Conservation (phyloP, 2,329 filamentous ascomycete genomes). For the Trichoderma lentiforme region DNA sequence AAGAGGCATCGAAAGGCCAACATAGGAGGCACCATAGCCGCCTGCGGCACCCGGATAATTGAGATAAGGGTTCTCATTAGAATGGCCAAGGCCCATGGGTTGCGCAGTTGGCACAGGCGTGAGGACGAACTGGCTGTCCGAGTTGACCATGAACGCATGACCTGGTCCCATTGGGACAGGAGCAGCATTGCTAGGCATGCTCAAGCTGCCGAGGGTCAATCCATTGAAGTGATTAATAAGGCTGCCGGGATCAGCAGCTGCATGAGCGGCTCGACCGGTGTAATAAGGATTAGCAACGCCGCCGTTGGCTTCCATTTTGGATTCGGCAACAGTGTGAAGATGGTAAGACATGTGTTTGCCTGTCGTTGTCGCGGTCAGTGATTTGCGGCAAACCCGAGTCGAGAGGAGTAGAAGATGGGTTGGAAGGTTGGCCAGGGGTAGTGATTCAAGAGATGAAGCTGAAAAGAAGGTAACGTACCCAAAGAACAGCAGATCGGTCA, state of each 20-base stretch:
- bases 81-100: conserved; percentile 35
- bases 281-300: conserved; percentile 33
- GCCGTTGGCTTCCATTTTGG: conserved; percentile 36
- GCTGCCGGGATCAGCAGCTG: conserved; percentile 30
- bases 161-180: conserved; percentile 34
- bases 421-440: too few species aligned
- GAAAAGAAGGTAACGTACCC: conserved; percentile 25
- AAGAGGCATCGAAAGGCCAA: conserved; percentile 37
- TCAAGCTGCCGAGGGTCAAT: conserved; percentile 37
- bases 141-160: conserved; percentile 36
- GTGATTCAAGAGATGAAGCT: not conserved
- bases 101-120: conserved; percentile 36
- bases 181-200: conserved; percentile 31
- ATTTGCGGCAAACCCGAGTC: not conserved
- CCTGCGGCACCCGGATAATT: conserved; percentile 31
- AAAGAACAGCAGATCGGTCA: conserved; percentile 34
- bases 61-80: conserved; percentile 34
- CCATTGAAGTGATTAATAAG: conserved; percentile 37
- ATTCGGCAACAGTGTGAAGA: conserved; percentile 28
- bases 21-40: conserved; percentile 38
- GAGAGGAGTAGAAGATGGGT: not conserved
- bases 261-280: conserved; percentile 30
- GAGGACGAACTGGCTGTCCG: conserved; percentile 40
- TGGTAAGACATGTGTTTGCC: conserved; percentile 35
- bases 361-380: not conserved